Evolutionary conservation across 768 basidiomycete species (phyloP).

Genomic region (Guyanaporus albipodus): DNA sequence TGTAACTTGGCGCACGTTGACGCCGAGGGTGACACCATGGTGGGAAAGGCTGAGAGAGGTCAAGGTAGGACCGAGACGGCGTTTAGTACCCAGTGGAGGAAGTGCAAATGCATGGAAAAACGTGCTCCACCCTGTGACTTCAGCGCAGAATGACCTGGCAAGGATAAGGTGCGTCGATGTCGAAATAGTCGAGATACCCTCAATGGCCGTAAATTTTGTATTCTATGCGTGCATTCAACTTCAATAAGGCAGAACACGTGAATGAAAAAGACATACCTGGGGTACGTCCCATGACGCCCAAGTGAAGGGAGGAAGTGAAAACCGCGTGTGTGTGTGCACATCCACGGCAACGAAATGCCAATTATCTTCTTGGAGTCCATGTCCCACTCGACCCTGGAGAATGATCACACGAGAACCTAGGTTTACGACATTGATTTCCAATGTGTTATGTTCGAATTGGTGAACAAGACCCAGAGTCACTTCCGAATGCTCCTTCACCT

Average conservation of each 20-base stretch:
- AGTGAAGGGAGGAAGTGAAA: background rate
- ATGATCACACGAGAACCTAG: background rate
- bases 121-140: background rate
- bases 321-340: background rate
- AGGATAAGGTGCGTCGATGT: background rate
- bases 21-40: background rate
- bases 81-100: background rate
- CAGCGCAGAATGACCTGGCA: background rate
- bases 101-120: background rate
- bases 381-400: background rate
- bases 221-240: background rate
- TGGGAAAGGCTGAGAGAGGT: background rate
- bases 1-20: background rate
- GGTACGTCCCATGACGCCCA: background rate
- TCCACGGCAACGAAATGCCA: background rate
- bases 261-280: background rate
- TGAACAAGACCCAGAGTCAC: background rate
- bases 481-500: background rate
- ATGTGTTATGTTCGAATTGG: background rate
- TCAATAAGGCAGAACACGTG: background rate
- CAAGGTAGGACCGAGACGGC: background rate
- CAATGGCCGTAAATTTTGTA: background rate
- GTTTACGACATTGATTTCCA: background rate
- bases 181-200: background rate
- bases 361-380: no score